Conservation (phyloP, 805 yeast genomes). For the Ogataea zsoltii region DNA sequence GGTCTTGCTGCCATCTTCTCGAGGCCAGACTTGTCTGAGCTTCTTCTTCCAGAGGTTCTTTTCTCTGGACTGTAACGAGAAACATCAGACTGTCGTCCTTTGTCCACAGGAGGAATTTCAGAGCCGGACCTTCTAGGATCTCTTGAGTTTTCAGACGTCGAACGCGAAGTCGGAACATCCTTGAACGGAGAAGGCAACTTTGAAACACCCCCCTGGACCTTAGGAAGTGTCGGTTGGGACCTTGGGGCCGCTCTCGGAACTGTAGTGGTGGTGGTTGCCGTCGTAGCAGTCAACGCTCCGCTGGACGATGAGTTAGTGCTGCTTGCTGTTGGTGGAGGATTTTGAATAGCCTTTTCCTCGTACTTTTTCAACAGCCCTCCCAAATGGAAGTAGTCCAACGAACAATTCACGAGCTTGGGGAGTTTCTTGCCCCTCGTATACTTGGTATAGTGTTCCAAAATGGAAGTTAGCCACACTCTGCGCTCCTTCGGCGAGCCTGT, state of each 20-base stretch:
- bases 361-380: constrained; percentile 19
- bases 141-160: too few relatives aligned
- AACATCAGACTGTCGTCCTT: too few relatives aligned
- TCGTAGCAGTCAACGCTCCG: constrained; percentile 14
- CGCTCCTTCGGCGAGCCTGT: constrained; percentile 59
- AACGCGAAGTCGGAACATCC: too few relatives aligned
- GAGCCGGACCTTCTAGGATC: too few relatives aligned
- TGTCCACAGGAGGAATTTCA: too few relatives aligned
- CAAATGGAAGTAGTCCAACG: constrained; percentile 37
- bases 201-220: not conserved
- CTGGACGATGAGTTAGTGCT: constrained; percentile 10
- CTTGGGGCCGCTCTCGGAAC: not conserved
- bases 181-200: too few relatives aligned
- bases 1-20: too few relatives aligned
- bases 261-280: constrained; percentile 12
- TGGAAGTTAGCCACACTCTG: constrained; percentile 53
- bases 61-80: too few relatives aligned
- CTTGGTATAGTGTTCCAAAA: constrained; percentile 53
- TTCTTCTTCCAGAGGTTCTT: too few relatives aligned
- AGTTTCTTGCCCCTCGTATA: constrained; percentile 52
- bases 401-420: constrained; percentile 55
- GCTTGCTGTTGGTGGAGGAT: constrained; percentile 8
- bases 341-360: not conserved
- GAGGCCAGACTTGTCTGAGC: too few relatives aligned
- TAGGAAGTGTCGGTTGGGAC: not conserved